Base-by-base conservation (phyloP, 306 rosid species). In the Prunus dulcis region DNA sequence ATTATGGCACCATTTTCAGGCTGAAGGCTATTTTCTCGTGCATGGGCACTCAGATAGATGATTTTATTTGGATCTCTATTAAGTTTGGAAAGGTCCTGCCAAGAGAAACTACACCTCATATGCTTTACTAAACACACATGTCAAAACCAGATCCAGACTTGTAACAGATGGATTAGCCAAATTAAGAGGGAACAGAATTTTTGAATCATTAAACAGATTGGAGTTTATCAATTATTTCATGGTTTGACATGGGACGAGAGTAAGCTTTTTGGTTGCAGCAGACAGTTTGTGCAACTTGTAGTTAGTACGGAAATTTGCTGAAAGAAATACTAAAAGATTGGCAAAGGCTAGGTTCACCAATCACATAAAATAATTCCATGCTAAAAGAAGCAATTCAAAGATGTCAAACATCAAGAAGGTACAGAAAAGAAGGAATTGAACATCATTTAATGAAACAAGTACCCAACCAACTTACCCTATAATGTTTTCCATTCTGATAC, bases 11-110 rank as follows among this genome's bases (percentile, higher is more conserved):
- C 87, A 65, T 95, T 95, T 79, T 95, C 97, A 38, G 84, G 96
- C 82, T 95, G 99, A 64, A 90, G 88, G 83, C 96, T 90, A 81
- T 85, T 86, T 81, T 92, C 97, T 41, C 85, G 67, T 55, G 99
- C 99, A 78, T 92, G 97, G 61, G 97, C 99, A 76, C 99, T 95
- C 49, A 95, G 84, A 85, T 95, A 95, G 62, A 95, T 86, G 70
- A 95, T 61, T 82, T 91, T 95, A 23, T 56, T 87, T 23, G 97
- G 97, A 84, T 95, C 91, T 75, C 99, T 91, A 85, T 92, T 95
- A 64, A 95, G 86, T 86, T 95, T 95, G 64, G 96, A 84, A 30
- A 95, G 90, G 76, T 95, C 99, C 99, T 95, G 96, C 84, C 75
- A 71, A 66, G 75, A 52, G 8, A 57, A 78, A 69, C 72, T 76